Evolutionary conservation across 1,284 basidiomycete species (phyloP), one percentile per base, ranked within the genome.

Genomic region (Melampsora medusae): DNA sequence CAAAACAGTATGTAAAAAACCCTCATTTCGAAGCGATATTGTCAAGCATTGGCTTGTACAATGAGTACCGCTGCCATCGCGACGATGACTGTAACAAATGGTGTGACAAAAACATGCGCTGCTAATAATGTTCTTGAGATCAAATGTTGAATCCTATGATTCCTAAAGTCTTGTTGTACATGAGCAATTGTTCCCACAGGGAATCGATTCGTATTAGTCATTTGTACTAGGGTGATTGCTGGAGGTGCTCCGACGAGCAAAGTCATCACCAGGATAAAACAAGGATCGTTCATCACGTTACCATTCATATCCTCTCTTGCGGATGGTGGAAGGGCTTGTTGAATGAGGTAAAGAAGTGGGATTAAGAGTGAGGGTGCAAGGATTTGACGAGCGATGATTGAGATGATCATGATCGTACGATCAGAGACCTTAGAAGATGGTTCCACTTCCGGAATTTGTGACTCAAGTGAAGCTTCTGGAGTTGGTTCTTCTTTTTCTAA

Each of bases 161-260:
- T 75, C 65, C 65, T 56, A 38, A 50, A 17, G 19, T 67, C 67
- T 60, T 70, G 66, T 4, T 65, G 50, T n/a, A 48, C 28, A 35
- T 42, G 66, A 22, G 59, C 49, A 56, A 28, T 56, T 3, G 68
- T 31, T 71, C 38, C 80, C 71, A 9, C 67, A 64, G 75, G 78
- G 77, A 53, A 80, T 77, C 9, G 75, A 69, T 25, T 76, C 59
- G 22, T 59, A 59, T 25, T 73, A 70, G 78, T 73, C 33, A 82
- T 79, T 38, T 81, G 80, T 0, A 80, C 80, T 16, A 82, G 74
- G 4, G 81, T 82, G 67, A 81, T 81, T 5, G 80, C 80, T 0
- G 78, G 76, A 28, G 79, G 78, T 2, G 77, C 72, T 14, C 78
- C 78, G 60, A 66, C 62, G 62, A 61, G 33, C 19, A 50, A 22